phyloP scores from a whole-genome alignment of 306 rosid genomes.

The Lathyrus sativus region DNA sequence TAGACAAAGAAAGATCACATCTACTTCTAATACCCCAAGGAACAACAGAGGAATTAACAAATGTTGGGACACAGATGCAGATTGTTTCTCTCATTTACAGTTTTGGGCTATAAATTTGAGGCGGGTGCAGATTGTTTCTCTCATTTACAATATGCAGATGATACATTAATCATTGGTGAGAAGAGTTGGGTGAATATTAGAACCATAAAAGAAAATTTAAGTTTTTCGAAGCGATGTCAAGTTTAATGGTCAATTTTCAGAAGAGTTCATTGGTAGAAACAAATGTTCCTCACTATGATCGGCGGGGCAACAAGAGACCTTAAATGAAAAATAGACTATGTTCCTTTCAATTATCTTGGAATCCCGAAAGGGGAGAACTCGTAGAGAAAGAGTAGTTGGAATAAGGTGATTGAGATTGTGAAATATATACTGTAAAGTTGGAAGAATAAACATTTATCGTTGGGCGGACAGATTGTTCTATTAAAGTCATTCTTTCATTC shows the following conservation, averaged over 20 bases:
- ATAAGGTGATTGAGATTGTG: neutral
- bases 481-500: neutral
- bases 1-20: no score
- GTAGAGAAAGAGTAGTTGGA: neutral
- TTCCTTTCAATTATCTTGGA: neutral
- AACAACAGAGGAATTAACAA: no score
- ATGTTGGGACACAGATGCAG: no score
- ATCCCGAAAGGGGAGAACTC: neutral
- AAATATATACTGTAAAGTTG: neutral
- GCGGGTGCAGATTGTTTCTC: neutral
- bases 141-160: neutral
- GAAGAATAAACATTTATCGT: neutral
- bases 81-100: no score
- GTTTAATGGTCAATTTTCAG: neutral
- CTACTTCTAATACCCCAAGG: no score
- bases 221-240: neutral
- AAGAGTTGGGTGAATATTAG: neutral
- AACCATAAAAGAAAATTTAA: neutral
- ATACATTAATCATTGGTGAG: neutral
- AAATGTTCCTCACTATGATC: neutral
- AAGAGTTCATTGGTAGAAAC: neutral
- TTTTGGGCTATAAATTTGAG: neutral
- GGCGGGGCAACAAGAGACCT: neutral
- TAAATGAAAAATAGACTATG: neutral
- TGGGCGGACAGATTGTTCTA: neutral